Evolutionary conservation across 176 grass and related monocot genomes (phyloP).

Genomic region (Leersia perrieri): DNA sequence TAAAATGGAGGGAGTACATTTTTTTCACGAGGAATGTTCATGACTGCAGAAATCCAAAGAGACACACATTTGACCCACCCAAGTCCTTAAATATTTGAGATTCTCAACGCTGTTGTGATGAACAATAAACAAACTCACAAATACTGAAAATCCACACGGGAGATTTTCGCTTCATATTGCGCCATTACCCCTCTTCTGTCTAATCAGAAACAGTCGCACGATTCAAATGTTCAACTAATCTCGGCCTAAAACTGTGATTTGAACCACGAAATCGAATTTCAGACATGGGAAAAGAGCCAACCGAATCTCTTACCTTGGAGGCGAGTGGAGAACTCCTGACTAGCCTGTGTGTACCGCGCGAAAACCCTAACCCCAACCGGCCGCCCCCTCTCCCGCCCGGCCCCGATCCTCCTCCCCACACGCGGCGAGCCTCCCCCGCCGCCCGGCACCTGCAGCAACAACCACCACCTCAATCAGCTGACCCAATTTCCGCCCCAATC

Average conservation of each 20-base stretch:
- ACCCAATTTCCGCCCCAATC: no score
- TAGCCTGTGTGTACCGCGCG: conserved; percentile 69
- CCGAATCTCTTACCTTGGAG: conserved; percentile 55
- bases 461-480: neutral
- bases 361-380: conserved; percentile 36
- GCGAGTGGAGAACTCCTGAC: conserved; percentile 53
- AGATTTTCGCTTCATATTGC: neutral
- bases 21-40: no score
- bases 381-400: neutral
- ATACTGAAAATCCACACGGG: neutral
- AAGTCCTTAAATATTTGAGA: neutral
- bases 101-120: neutral
- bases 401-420: conserved; percentile 28
- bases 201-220: neutral
- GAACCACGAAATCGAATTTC: neutral
- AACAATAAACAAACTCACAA: neutral
- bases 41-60: neutral
- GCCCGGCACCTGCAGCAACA: conserved; percentile 13
- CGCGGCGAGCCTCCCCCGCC: conserved; percentile 19
- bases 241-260: neutral
- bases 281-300: neutral
- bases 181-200: no score
- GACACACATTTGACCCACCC: neutral
- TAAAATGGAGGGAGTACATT: no score
- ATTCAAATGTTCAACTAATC: neutral